A percentile compares a stretch with the other conserved stretches of the same genome.
Conservation (phyloP, 129 eudicot species). For the Tagetes patula region DNA sequence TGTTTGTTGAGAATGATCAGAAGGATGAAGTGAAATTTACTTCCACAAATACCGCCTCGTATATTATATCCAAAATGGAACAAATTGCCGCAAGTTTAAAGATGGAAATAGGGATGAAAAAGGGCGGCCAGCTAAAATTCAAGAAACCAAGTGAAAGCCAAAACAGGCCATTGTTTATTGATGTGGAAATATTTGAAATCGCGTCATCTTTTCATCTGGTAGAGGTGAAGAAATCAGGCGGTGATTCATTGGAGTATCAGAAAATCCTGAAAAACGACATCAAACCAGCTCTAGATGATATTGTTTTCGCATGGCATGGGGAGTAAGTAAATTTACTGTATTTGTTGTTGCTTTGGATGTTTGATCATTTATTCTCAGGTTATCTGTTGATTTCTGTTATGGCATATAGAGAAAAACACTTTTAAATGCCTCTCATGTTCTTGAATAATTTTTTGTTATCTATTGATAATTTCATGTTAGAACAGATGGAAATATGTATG, state of each 20-base stretch:
- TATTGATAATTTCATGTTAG: too few species aligned
- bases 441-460: too few species aligned
- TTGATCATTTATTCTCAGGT: too few species aligned
- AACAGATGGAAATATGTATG: too few species aligned
- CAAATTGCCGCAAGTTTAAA: conserved; percentile 47
- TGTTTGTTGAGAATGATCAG: conserved; percentile 58
- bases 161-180: conserved; percentile 41
- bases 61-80: conserved; percentile 57
- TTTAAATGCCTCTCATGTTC: too few species aligned
- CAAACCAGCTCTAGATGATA: conserved; percentile 56
- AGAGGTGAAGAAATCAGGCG: conserved; percentile 56
- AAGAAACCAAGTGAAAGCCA: conserved; percentile 34
- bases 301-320: conserved; percentile 90
- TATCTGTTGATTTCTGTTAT: too few species aligned
- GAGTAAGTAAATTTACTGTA: conserved; percentile 25
- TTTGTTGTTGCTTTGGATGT: too few species aligned
- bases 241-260: conserved; percentile 55
- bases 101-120: conserved; percentile 54
- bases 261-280: conserved; percentile 48
- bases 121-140: conserved; percentile 48
- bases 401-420: too few species aligned
- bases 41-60: conserved; percentile 41
- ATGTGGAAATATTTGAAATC: conserved; percentile 57
- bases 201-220: conserved; percentile 56
- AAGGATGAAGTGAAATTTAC: conserved; percentile 69